Conservation (phyloP, 768 basidiomycete species). For the Leccinellum luteum region DNA sequence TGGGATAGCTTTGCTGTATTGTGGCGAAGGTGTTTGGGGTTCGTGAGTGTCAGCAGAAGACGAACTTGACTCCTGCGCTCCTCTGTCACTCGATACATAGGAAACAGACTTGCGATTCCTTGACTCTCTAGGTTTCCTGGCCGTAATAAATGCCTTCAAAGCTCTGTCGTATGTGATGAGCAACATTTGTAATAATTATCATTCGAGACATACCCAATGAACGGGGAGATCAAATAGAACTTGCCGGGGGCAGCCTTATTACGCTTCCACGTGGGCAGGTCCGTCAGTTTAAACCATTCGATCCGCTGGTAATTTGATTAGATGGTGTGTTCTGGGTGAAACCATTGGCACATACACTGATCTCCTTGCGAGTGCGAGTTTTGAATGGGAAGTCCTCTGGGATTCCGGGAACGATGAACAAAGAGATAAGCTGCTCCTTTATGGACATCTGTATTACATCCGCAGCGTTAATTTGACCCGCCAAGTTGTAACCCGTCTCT, state of each 20-base stretch:
- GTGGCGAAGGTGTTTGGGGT: conserved; percentile 64
- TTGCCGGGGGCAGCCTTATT: conserved; percentile 68
- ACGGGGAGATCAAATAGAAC: conserved; percentile 94
- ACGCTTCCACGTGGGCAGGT: conserved; percentile 91
- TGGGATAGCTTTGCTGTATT: conserved; percentile 43
- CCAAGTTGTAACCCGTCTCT: conserved; percentile 93
- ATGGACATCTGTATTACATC: conserved; percentile 83
- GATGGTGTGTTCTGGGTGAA: conserved; percentile 2
- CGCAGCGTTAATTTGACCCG: conserved; percentile 58
- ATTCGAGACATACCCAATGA: conserved; percentile 65
- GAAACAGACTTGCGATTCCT: conserved; percentile 36
- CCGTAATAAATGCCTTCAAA: conserved; percentile 66
- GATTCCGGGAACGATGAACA: conserved; percentile 87
- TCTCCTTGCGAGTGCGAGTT: conserved; percentile 96
- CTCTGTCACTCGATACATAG: conserved; percentile 28
- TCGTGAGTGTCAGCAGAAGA: conserved; percentile 60
- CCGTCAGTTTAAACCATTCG: conserved; percentile 88
- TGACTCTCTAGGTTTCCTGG: conserved; percentile 51
- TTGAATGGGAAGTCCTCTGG: conserved; percentile 87
- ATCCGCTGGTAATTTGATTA: conserved; percentile 67
- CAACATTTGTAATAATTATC: not conserved
- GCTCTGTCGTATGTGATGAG: conserved; percentile 15
- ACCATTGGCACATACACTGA: conserved; percentile 64
- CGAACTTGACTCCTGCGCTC: conserved; percentile 63
- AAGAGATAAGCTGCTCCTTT: conserved; percentile 85